Percentiles rank a stretch among this genome's conserved stretches.
Evolutionary conservation across 2,329 filamentous ascomycete species (phyloP).

Genomic region (Zopfia rhizophila): DNA sequence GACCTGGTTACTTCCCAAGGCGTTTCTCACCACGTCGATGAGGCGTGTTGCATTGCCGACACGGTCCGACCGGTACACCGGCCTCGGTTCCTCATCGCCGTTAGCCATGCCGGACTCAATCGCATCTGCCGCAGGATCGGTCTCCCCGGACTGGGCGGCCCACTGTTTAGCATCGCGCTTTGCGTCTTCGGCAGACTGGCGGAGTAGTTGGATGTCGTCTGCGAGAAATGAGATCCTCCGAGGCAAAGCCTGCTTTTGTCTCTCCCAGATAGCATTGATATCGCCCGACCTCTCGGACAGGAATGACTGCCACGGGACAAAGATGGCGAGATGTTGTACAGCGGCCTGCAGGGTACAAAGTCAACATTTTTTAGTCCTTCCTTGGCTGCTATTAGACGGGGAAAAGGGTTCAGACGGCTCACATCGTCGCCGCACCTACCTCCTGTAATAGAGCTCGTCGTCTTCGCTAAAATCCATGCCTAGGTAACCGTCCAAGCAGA

Average conservation of each 20-base stretch:
- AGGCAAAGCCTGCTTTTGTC: not conserved
- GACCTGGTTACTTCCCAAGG: conserved; percentile 2
- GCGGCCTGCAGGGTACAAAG: too few species aligned
- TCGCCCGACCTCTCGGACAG: conserved; percentile 4
- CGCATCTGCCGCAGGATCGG: not conserved
- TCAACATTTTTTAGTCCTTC: too few species aligned
- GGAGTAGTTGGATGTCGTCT: conserved; percentile 2
- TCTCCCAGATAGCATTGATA: conserved; percentile 6
- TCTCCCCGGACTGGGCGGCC: conserved; percentile 3
- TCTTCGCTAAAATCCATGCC: conserved; percentile 6
- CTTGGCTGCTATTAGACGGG: too few species aligned
- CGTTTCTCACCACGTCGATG: conserved; percentile 5
- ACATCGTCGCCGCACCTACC: conserved; percentile 1
- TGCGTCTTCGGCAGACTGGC: conserved; percentile 5
- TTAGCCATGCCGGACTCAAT: too few species aligned
- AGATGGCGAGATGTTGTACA: conserved; percentile 9
- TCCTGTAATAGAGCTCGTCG: conserved; percentile 1
- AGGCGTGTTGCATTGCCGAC: conserved; percentile 4
- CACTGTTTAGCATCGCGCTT: conserved; percentile 4
- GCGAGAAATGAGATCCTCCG: not conserved
- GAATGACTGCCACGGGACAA: not conserved
- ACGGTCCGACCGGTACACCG: not conserved
- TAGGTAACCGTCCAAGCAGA: conserved; percentile 4
- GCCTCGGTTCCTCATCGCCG: not conserved
- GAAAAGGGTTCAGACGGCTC: too few species aligned